Evolutionary conservation across 345 rosid genomes (phyloP).

Genomic region (Arabidopsis arenosa): DNA sequence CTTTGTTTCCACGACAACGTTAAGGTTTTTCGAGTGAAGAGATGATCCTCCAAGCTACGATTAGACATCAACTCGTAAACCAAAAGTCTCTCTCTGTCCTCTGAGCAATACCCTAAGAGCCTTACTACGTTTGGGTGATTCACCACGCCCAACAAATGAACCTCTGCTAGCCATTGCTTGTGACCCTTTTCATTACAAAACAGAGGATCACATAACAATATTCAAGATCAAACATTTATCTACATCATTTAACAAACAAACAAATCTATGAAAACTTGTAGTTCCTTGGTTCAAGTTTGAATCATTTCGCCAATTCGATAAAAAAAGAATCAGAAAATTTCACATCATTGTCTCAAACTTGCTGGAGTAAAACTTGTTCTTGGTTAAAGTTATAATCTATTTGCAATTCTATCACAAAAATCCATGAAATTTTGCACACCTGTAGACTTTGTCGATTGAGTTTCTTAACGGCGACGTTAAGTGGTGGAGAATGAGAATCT

Average conservation of each 20-base stretch:
- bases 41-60: slow-evolving; percentile 83
- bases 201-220: slow-evolving; percentile 4
- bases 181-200: slow-evolving; percentile 63
- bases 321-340: not conserved
- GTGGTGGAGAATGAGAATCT: slow-evolving; percentile 42
- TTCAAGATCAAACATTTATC: not conserved
- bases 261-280: not conserved
- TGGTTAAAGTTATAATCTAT: not conserved
- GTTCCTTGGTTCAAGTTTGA: not conserved
- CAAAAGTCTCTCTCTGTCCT: slow-evolving; percentile 67
- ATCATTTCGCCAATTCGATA: not conserved
- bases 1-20: slow-evolving; percentile 74
- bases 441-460: slow-evolving; percentile 79
- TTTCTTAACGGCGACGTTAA: slow-evolving; percentile 81
- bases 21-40: slow-evolving; percentile 51
- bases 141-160: slow-evolving; percentile 82
- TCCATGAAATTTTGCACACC: slow-evolving; percentile 46
- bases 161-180: slow-evolving; percentile 92
- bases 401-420: not conserved
- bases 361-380: not conserved
- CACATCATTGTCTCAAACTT: not conserved
- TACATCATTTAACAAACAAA: too few relatives aligned
- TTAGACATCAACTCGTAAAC: slow-evolving; percentile 88
- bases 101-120: slow-evolving; percentile 80
- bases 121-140: slow-evolving; percentile 86